A percentile compares a stretch with the other conserved stretches of the same genome.
These are phyloP conservation scores for Porodaedalea pini DNA, from an alignment of 1,284 basidiomycete genomes.

Conservation along the genomic window DNA sequence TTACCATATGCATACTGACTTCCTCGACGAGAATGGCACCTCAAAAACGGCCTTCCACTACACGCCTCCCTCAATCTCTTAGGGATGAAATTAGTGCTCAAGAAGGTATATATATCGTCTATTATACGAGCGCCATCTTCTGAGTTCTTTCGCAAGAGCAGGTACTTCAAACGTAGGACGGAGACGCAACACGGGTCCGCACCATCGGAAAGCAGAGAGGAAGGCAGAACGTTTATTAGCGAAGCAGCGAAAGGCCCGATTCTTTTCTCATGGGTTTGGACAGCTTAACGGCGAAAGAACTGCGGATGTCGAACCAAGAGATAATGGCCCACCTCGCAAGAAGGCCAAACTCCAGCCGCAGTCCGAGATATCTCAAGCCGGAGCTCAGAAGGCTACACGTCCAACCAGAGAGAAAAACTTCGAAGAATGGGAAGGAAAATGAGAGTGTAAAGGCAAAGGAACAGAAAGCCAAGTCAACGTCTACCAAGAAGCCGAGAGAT, in stretches of 20 bases:
- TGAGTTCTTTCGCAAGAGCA: neutral
- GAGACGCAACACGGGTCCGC: neutral
- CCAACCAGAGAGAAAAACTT: neutral
- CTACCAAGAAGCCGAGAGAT: neutral
- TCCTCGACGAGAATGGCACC: neutral
- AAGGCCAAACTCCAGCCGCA: neutral
- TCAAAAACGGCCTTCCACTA: neutral
- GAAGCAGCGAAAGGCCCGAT: conserved; percentile 14
- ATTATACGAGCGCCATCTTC: neutral
- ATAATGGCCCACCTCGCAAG: neutral
- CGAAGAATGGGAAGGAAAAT: neutral
- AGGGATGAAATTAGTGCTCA: conserved; percentile 15
- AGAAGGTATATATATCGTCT: neutral
- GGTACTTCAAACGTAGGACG: neutral
- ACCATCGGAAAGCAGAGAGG: conserved; percentile 10
- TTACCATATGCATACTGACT: neutral
- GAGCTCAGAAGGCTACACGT: neutral
- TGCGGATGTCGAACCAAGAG: neutral
- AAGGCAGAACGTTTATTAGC: conserved; percentile 15
- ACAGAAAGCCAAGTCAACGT: neutral
- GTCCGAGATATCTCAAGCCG: neutral
- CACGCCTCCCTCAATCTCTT: conserved; percentile 13
- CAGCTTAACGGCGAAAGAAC: neutral
- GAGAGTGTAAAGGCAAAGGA: neutral
- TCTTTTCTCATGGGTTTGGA: conserved; percentile 3